These are phyloP conservation scores for Sordariomycetes sp. DNA, from an alignment of 2,329 filamentous ascomycete genomes.

Conservation along the genomic window DNA sequence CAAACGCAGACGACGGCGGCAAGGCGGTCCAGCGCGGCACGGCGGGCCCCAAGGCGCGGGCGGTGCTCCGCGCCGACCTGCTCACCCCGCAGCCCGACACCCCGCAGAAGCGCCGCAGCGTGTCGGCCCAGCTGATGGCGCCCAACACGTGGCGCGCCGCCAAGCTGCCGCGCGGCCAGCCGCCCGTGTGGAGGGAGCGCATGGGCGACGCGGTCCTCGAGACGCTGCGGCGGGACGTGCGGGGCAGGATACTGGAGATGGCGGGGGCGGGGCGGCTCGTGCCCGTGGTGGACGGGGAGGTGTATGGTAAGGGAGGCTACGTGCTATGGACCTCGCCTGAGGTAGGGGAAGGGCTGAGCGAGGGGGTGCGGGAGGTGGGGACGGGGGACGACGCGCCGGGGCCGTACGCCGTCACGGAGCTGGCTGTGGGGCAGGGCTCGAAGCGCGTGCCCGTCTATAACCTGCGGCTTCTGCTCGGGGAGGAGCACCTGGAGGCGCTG, in stretches of 20 bases:
- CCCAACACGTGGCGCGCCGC: not conserved
- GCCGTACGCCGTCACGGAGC: conserved; percentile 14
- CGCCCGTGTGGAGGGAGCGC: not conserved
- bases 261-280: not conserved
- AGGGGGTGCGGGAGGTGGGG: too few species aligned
- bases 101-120: not conserved
- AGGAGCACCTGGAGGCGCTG: conserved; percentile 22
- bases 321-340: not conserved
- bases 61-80: not conserved
- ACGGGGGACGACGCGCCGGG: not conserved
- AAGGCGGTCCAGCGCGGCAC: not conserved
- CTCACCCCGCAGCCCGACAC: not conserved
- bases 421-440: conserved; percentile 13
- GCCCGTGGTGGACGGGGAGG: not conserved
- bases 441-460: conserved; percentile 34
- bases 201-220: not conserved
- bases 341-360: too few species aligned
- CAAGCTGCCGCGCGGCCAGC: not conserved
- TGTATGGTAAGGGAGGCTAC: not conserved
- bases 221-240: not conserved
- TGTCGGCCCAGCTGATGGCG: not conserved
- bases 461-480: conserved; percentile 29
- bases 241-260: not conserved
- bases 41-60: not conserved
- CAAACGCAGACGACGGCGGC: not conserved